Percentiles rank a stretch among this genome's conserved stretches.
Evolutionary conservation across 306 rosid genomes (phyloP).

Genomic region (Ormosia semicastrata): DNA sequence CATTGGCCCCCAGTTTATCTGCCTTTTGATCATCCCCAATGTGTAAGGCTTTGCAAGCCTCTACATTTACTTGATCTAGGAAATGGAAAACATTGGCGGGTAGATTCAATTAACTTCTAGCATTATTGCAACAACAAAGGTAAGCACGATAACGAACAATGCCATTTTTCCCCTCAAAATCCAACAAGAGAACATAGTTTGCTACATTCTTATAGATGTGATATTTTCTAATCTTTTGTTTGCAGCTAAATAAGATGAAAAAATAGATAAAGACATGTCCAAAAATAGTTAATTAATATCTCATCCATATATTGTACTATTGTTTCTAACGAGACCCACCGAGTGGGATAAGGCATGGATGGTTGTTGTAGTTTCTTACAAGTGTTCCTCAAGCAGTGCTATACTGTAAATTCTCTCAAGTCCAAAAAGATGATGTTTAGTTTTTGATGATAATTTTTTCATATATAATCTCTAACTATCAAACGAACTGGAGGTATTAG

Average conservation of each 20-base stretch:
- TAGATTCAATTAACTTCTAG: background rate
- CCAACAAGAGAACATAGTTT: background rate
- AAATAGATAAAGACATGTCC: background rate
- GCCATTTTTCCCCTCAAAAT: background rate
- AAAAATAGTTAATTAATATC: background rate
- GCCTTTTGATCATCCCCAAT: slow-evolving; percentile 86
- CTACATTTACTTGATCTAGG: slow-evolving; percentile 66
- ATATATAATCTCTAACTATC: background rate
- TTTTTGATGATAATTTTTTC: background rate
- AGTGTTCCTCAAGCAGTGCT: background rate
- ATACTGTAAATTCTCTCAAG: background rate
- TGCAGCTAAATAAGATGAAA: slow-evolving; percentile 1
- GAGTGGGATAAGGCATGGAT: background rate
- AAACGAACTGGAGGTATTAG: background rate
- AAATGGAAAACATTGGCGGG: background rate
- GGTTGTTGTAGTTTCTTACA: background rate
- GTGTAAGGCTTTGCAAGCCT: slow-evolving; percentile 72
- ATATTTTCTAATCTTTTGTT: background rate
- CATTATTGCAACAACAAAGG: background rate
- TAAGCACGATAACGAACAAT: background rate
- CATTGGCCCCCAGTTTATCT: slow-evolving; percentile 76
- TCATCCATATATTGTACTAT: background rate
- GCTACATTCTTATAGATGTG: background rate
- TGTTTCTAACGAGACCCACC: background rate
- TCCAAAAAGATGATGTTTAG: background rate